Evolutionary conservation across 163 green algal genomes (phyloP), one percentile per base, ranked within the genome.

Genomic region (Prototheca wickerhamii): DNA sequence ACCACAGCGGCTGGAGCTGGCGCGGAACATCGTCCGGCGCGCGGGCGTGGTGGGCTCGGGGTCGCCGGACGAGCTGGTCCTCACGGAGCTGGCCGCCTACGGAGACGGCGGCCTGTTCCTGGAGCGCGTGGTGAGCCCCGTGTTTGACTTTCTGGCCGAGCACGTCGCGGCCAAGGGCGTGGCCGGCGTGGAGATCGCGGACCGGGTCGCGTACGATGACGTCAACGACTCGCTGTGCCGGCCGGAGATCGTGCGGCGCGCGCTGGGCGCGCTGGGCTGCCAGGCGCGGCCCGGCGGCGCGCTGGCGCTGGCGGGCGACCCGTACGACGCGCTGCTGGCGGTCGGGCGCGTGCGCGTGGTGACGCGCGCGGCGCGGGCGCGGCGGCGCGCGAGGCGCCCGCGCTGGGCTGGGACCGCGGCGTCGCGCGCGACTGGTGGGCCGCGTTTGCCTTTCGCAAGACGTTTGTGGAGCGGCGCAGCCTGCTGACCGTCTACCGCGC

Each of bases 191-290:
- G 75, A 87, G 58, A 73, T 83, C 46, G 70, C 72, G 0, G 60
- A 63, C 30, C 61, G 82, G 21, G 60, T 85, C 31, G 76, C 75
- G 7, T 88, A 87, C 50, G 75, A 84, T 56, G 82, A 88, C 59
- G 63, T 80, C 26, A 88, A 88, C 35, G 82, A 88, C 69, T 79
- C 42, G 40, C 61, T 80, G 29, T 73, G 63, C 52, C 58, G 59
- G 18, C 37, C 26, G 10, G 59, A 74, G 3, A 42, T 68, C 7
- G 73, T 80, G 37, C 60, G 35, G 29, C 7, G 49, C 40, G 37
- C 60, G 1, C 20, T 64, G 50, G 58, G 64, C 52, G 60, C 42
- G 23, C 51, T 80, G 37, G 64, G 49, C 26, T 52, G 60, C 50
- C 40, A 73, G 25, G 70, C 49, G 0, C 55, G 74, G 32, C 61